Percentiles rank a stretch among this genome's conserved stretches.
Evolutionary conservation across 202 grass and related monocot genomes (phyloP).

Genomic region (Panicum hallii): DNA sequence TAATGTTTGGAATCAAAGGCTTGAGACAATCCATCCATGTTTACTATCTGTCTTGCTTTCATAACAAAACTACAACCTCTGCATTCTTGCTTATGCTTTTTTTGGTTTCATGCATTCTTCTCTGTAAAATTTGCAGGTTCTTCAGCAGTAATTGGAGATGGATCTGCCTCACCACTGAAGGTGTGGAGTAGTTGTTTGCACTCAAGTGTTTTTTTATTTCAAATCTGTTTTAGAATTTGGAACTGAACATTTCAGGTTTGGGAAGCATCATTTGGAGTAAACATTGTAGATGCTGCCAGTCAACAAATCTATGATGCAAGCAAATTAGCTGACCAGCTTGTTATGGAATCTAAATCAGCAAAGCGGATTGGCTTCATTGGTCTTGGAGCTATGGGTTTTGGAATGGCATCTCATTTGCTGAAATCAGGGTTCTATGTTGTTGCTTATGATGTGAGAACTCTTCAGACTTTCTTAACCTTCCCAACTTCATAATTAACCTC

Average conservation of each 20-base stretch:
- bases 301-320: conserved; percentile 75
- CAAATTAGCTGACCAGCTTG: conserved; percentile 69
- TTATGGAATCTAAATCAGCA: conserved; percentile 62
- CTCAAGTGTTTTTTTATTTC: conserved; percentile 39
- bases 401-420: conserved; percentile 96
- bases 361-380: conserved; percentile 92
- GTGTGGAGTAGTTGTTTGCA: conserved; percentile 46
- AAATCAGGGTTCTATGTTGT: conserved; percentile 80
- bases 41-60: not conserved
- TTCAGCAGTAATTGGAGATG: conserved; percentile 55
- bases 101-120: conserved; percentile 35
- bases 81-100: conserved; percentile 23
- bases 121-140: conserved; percentile 62
- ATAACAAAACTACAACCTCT: not conserved
- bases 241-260: conserved; percentile 63
- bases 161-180: conserved; percentile 69
- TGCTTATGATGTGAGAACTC: conserved; percentile 90
- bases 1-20: conserved; percentile 21
- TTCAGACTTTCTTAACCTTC: conserved; percentile 23
- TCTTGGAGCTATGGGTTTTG: conserved; percentile 98
- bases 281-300: conserved; percentile 75
- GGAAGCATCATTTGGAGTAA: conserved; percentile 83
- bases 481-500: conserved; percentile 5
- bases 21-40: not conserved
- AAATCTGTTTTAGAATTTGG: conserved; percentile 40